Conservation (phyloP, 805 yeast species). For the Komagataella ulmi region DNA sequence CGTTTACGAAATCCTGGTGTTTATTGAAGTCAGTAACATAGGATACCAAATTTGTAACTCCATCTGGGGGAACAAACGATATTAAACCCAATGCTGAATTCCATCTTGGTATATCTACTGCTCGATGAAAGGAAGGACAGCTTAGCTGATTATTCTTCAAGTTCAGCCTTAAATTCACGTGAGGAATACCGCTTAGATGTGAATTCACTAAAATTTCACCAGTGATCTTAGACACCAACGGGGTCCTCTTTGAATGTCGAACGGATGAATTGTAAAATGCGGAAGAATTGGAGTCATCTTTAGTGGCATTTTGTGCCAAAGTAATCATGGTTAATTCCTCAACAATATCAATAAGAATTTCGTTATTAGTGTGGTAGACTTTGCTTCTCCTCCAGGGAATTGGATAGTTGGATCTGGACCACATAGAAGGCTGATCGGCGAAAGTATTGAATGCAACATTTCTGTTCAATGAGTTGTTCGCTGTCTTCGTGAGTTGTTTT, state of each 20-base stretch:
- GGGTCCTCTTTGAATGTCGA: constrained; percentile 13
- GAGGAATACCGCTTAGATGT: constrained; percentile 69
- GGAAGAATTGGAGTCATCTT: constrained; percentile 7
- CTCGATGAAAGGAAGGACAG: constrained; percentile 55
- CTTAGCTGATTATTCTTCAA: constrained; percentile 33
- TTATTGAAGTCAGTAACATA: constrained; percentile 42
- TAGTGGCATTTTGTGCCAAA: constrained; percentile 6
- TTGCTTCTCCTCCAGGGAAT: constrained; percentile 72
- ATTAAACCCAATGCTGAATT: constrained; percentile 27
- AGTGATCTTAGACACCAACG: constrained; percentile 37
- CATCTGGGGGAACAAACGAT: constrained; percentile 84
- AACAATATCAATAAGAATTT: constrained; percentile 69
- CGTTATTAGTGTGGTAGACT: constrained; percentile 68
- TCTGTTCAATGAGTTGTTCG: constrained; percentile 15
- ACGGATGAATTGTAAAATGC: constrained; percentile 11
- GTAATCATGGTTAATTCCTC: constrained; percentile 48
- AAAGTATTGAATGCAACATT: not conserved
- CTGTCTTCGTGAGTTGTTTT: constrained; percentile 17
- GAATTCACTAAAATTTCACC: constrained; percentile 57
- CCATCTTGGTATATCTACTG: constrained; percentile 50
- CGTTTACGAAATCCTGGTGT: constrained; percentile 38
- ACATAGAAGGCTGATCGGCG: constrained; percentile 7
- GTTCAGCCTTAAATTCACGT: constrained; percentile 42
- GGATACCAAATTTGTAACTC: constrained; percentile 44
- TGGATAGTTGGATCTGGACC: constrained; percentile 20